Base-by-base conservation (phyloP, 305 asterid species). In the Fraxinus platypoda region DNA sequence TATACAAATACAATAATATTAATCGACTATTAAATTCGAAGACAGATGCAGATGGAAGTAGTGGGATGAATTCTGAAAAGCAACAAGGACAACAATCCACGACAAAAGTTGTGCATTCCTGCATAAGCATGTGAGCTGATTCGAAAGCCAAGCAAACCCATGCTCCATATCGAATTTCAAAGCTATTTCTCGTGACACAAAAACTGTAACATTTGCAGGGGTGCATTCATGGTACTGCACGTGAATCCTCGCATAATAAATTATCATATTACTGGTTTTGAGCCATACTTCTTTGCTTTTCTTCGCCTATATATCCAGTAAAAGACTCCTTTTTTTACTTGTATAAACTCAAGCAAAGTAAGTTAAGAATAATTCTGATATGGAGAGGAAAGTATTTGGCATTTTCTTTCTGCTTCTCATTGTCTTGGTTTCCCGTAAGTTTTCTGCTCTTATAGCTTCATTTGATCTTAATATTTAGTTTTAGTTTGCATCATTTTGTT, bases 401-500 rank as follows among this genome's bases (percentile, higher is more conserved):
- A 23, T 81, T 80, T 78, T 83, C 78, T 81, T 83, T 77, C 82
- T 84, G 31, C 76, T 83, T 78, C 38, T 86, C 82, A 35, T 86
- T 43, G 43, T 79, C 81, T 72, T 86, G 81, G 38, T 49, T 31
- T 81, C 89, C n/a, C 78, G 87, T 83, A 74, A 83, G 83, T 83
- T 66, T 25, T 21, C 37, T 30, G 15, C 15, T 49, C 30, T 28
- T 0, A 6, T 6, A n/a, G 11, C 34, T 34, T 13, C 1, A 31
- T 31, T 31, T 31, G 34, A 31, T 31, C 34, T 31, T 31, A 31
- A 31, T 31, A 31, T 31, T 31, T 31, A 31, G 34, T 31, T 31
- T 31, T 31, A 31, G 34, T 31, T 31, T 3, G 34, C 4, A 31
- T 31, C 34, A 31, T 31, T 31, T 31, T 31, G 34, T 31, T 31